Evolutionary conservation across 345 rosid species (phyloP).

Genomic region (Ceriops zippeliana): DNA sequence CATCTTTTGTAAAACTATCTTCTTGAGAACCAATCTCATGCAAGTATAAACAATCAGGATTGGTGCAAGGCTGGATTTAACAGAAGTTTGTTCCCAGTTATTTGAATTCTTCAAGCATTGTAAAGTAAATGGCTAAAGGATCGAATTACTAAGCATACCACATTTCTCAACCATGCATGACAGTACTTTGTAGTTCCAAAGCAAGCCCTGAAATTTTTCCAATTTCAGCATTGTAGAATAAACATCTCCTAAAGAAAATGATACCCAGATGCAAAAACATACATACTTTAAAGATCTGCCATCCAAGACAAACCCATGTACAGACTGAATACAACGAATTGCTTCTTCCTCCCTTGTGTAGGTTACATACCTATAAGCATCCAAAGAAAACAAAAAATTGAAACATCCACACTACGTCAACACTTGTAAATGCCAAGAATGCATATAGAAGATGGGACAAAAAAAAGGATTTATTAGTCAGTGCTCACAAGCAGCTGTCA

Average conservation of each 20-base stretch:
- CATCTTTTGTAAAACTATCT: constrained; percentile 96
- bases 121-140: neutral
- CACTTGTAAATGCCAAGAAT: no score
- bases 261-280: neutral
- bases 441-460: no score
- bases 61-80: constrained; percentile 73
- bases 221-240: constrained; percentile 17
- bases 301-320: constrained; percentile 86
- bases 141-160: constrained; percentile 37
- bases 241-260: neutral
- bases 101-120: neutral
- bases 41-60: constrained; percentile 93
- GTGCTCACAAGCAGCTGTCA: no score
- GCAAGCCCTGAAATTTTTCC: constrained; percentile 61
- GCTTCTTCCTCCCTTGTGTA: constrained; percentile 87
- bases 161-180: constrained; percentile 95
- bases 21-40: constrained; percentile 90
- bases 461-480: no score
- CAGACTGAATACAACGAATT: constrained; percentile 81
- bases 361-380: constrained; percentile 63
- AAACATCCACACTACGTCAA: neutral
- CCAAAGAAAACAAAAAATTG: neutral
- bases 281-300: constrained; percentile 70
- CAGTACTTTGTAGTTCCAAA: constrained; percentile 96
- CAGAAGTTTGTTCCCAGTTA: constrained; percentile 8